Evolutionary conservation across 805 yeast genomes (phyloP), one percentile per base, ranked within the genome.

Genomic region (Limtongozyma cylindracea): DNA sequence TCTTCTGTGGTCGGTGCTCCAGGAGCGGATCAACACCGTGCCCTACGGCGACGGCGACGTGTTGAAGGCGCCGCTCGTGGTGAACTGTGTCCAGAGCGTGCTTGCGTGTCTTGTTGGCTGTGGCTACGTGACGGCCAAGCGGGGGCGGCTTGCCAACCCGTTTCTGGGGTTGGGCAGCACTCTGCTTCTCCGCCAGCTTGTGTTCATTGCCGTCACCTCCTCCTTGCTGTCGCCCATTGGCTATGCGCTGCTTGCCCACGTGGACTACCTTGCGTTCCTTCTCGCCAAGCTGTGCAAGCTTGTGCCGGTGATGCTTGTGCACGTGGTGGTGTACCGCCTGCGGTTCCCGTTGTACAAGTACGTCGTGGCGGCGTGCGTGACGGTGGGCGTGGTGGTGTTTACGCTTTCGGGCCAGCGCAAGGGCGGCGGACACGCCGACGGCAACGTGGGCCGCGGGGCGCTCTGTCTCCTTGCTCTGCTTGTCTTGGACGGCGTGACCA

Each of bases 241-340:
- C 1, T 67, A 77, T 28, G 59, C 67, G 19, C 64, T 92, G 11
- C 47, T 84, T 27, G 54, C 60, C 22, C 77, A 84, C 39, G 84
- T 88, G 16, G 93, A 77, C 37, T 88, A 74, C 38, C 48, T 88
- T 35, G 72, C 91, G 0, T 71, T 63, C 33, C 57, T 84, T 29
- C 55, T 88, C 28, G 91, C 94, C 11, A 88, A 88, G 39, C 71
- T 92, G 24, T 84, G 96, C 41, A 88, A 88, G 36, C 55, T 88
- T 41, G 63, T 88, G 12, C 99, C 99, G 0, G 92, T 84, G n/a
- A 67, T 88, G 71, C 38, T 74, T 16, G 73, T 88, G 3, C 94
- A 80, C 35, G 47, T 69, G 25, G 31, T 65, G 10, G 33, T 76
- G 8, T 84, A 80, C 45, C 54, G 71, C 19, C 62, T 73, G 4